Evolutionary conservation across 495 filamentous ascomycete species (phyloP).

Genomic region (Hypomontagnella monticulosa): DNA sequence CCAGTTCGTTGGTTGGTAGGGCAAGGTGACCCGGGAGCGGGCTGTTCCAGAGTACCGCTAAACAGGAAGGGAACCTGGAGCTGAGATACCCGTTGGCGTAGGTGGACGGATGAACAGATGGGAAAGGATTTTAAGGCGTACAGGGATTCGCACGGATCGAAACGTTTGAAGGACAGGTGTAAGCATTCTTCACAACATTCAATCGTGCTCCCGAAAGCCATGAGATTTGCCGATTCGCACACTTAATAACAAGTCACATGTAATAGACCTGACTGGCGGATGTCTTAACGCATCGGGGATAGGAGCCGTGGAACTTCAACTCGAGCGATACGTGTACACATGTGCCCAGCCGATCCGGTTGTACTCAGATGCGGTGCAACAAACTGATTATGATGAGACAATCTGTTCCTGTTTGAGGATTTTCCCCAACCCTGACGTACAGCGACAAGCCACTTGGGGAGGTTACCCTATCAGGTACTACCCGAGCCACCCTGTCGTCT

Average conservation of each 20-base stretch:
- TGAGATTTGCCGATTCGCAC: slow-evolving; percentile 45
- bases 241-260: slow-evolving; percentile 39
- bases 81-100: slow-evolving; percentile 5
- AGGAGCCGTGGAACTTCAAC: slow-evolving; percentile 40
- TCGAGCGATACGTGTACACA: slow-evolving; percentile 47
- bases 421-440: slow-evolving; percentile 39
- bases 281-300: slow-evolving; percentile 35
- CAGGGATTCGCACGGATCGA: slow-evolving; percentile 38
- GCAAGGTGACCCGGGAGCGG: slow-evolving; percentile 25
- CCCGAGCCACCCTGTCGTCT: too few relatives aligned
- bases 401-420: slow-evolving; percentile 39
- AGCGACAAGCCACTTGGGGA: slow-evolving; percentile 24
- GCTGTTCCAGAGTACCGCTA: not conserved
- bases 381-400: slow-evolving; percentile 44
- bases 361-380: slow-evolving; percentile 43
- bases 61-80: not conserved
- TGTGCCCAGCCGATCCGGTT: slow-evolving; percentile 45
- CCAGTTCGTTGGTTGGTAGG: slow-evolving; percentile 26
- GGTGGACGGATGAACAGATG: slow-evolving; percentile 13
- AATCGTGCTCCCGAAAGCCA: slow-evolving; percentile 26
- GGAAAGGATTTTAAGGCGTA: slow-evolving; percentile 14
- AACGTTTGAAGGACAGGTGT: slow-evolving; percentile 34
- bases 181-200: slow-evolving; percentile 6
- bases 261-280: slow-evolving; percentile 35
- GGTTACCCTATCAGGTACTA: not conserved